A percentile compares a stretch with the other conserved stretches of the same genome.
Evolutionary conservation across 495 filamentous ascomycete species (phyloP).

Genomic region (Penicillium malachiteum): DNA sequence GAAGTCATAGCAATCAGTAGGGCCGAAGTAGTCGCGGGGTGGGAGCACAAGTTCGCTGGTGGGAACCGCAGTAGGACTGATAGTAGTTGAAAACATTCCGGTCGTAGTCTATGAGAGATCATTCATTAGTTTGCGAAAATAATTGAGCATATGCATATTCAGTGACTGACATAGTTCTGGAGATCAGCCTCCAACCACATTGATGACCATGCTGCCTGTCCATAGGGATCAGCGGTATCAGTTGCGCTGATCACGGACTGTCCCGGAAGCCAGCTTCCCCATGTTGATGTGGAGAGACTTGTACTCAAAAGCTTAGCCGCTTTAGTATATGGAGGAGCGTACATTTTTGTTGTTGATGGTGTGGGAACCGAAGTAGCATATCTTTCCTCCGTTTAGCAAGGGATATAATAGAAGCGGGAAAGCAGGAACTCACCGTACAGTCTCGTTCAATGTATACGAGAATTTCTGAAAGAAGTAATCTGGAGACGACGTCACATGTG

Average conservation of each 20-base stretch:
- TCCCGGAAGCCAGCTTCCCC: constrained; percentile 33
- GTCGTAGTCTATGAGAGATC: constrained; percentile 18
- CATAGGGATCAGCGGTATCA: constrained; percentile 29
- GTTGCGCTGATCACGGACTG: constrained; percentile 26
- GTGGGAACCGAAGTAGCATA: constrained; percentile 28
- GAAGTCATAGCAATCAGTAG: constrained; percentile 30
- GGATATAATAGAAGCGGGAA: not conserved
- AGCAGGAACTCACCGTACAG: constrained; percentile 18
- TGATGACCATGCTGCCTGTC: constrained; percentile 36
- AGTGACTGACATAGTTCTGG: constrained; percentile 24
- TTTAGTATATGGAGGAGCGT: constrained; percentile 20
- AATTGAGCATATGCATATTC: not conserved
- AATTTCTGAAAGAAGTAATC: constrained; percentile 27
- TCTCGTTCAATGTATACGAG: constrained; percentile 23
- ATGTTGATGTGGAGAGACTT: constrained; percentile 24
- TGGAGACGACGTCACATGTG: constrained; percentile 10
- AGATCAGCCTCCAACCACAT: constrained; percentile 30
- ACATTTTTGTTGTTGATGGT: constrained; percentile 23
- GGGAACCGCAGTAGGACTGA: constrained; percentile 34
- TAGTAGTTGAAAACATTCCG: constrained; percentile 32
- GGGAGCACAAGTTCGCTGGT: constrained; percentile 36
- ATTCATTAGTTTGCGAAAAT: not conserved
- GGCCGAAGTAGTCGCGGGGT: constrained; percentile 29
- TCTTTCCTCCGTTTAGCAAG: constrained; percentile 13
- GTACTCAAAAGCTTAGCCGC: constrained; percentile 18